These are phyloP conservation scores for Ascoidea asiatica DNA, from an alignment of 805 yeast genomes.

Conservation along the genomic window DNA sequence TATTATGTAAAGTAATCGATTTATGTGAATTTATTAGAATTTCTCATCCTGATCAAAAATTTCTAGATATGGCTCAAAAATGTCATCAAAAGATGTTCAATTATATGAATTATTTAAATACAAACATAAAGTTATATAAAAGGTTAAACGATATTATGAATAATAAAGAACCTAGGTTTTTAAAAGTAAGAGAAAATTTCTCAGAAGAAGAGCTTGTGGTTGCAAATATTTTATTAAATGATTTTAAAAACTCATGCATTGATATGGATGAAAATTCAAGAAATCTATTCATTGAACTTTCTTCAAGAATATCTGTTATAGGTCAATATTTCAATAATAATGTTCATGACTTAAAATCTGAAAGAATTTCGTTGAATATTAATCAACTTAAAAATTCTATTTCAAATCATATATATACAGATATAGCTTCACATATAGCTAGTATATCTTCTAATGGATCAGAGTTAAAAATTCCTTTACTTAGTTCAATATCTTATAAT, in stretches of 20 bases:
- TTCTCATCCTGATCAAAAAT: constrained; percentile 63
- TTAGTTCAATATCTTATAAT: constrained; percentile 52
- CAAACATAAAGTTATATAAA: constrained; percentile 58
- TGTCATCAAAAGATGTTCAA: constrained; percentile 85
- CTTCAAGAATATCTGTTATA: constrained; percentile 65
- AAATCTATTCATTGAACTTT: constrained; percentile 57
- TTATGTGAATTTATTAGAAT: constrained; percentile 85
- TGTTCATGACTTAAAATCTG: constrained; percentile 19
- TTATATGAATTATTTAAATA: constrained; percentile 85
- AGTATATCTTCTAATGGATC: constrained; percentile 17
- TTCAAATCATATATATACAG: not conserved
- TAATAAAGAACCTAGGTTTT: constrained; percentile 21
- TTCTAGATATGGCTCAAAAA: constrained; percentile 70
- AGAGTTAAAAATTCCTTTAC: constrained; percentile 38
- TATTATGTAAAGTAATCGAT: constrained; percentile 85
- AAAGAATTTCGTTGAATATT: constrained; percentile 16
- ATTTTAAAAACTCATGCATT: constrained; percentile 84
- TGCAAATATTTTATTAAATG: constrained; percentile 66
- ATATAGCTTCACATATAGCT: constrained; percentile 1
- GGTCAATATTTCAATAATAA: constrained; percentile 68
- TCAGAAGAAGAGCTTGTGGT: constrained; percentile 69
- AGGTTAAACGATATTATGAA: constrained; percentile 44
- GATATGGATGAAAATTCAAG: constrained; percentile 56
- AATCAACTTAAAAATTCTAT: constrained; percentile 15
- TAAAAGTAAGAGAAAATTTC: constrained; percentile 21